Base-by-base conservation (phyloP, 805 yeast species). In the baker's yeast (Saccharomyces cerevisiae) region DNA sequence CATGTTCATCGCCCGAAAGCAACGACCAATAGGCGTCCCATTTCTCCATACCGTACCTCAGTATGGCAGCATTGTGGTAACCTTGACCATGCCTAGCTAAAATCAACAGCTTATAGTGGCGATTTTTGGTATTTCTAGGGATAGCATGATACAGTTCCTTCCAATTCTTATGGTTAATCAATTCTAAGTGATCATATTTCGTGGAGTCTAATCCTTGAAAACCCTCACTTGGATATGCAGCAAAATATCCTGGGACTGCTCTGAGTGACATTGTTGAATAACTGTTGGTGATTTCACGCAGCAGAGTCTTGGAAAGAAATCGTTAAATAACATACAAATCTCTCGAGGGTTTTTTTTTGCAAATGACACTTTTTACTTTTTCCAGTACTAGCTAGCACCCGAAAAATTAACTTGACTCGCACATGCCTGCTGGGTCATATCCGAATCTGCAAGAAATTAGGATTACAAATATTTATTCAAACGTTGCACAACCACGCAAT, bases 61-160 rank as follows among this genome's bases (percentile, higher is more conserved):
- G 70, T 14, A 82, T 80, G 2, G 80, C 77, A 48, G 73, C 72
- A 60, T 84, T 84, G 58, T 84, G 90, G 62, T 69, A 79, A 0
- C 89, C 89, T 65, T 84, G 87, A 5, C 89, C 89, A 60, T 84
- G 89, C 63, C 89, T 74, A 73, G 64, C 67, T 5, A 64, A 48
- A 0, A 61, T 47, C 6, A 60, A 26, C 51, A 65, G 47, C 50
- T 63, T 63, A 49, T 65, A 64, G n/a, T 57, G 55, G 17, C 51
- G 46, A 1, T 53, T 53, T 2, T 41, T 59, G 1, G 64, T 63
- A 24, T 64, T 63, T 3, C 47, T 28, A 1, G 69, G 69, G 9
- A 65, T 48, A 2, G 63, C 48, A 14, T 58, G 50, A 46, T 57
- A 62, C 6, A 65, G 51, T 27, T 61, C 57, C 32, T 52, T 51